Base-by-base conservation (phyloP, 352 stramenopile genomes). In the Pythium volutum region DNA sequence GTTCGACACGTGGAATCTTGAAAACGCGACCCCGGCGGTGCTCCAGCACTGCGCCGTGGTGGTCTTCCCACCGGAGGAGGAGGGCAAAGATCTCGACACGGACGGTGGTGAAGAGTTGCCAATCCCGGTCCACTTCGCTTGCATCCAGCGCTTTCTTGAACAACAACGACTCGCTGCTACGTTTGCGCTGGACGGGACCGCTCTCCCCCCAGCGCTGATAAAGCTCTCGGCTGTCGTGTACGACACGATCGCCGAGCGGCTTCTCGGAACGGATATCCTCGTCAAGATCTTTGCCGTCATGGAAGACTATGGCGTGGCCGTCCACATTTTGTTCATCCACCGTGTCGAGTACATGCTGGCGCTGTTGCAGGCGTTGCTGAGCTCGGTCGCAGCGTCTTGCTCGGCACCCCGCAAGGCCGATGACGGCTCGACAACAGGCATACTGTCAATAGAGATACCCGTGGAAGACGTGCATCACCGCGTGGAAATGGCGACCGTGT, bases 401-500 rank as follows among this genome's bases (percentile, higher is more conserved):
- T 23, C 48, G 1, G 43, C 64, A 1, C 67, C 64, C 1, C 25
- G 18, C 7, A 71, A 70, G 20, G 12, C 46, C 53, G 29, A 51
- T 57, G 15, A 45, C 18, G 26, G 31, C 55, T 18, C n/a, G 26
- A 14, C 3, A 15, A 7, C 43, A n/a, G 10, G 15, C 20, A 3
- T 34, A 11, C 14, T 2, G 4, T 49, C 27, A 46, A 6, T 12
- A 25, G 34, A 45, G 23, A 59, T 71, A 39, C 45, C 52, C 25
- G 45, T 52, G 15, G 52, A 73, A 38, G 36, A 56, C 15, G 25
- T 67, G 22, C 22, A 71, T 25, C 64, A 74, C 11, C 74, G 75
- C 0, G 71, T 91, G 4, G 72, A 83, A n/a, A 79, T 89, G 75
- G 65, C 66, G 2, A 55, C 81, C 3, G 38, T 81, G 2, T 86